Evolutionary conservation across 495 filamentous ascomycete species (phyloP).

Genomic region (Penicillium tannophilum): DNA sequence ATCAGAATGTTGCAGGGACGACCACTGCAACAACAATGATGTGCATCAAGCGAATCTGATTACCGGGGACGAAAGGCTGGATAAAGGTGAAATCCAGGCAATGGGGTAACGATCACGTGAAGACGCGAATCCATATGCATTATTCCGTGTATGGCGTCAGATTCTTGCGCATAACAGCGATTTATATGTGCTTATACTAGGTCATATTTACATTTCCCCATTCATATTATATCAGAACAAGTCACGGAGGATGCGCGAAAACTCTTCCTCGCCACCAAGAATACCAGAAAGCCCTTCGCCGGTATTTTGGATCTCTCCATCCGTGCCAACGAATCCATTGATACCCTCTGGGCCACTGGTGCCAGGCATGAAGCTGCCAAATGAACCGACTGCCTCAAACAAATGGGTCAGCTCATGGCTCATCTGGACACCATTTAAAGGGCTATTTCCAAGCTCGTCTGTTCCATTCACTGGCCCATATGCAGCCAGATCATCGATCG

Average conservation of each 20-base stretch:
- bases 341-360: conserved; percentile 40
- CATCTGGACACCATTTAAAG: conserved; percentile 63
- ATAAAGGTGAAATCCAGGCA: not conserved
- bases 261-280: conserved; percentile 64
- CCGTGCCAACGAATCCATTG: conserved; percentile 43
- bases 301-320: conserved; percentile 49
- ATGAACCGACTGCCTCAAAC: conserved; percentile 70
- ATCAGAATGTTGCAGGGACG: not conserved
- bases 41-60: not conserved
- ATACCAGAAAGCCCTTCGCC: conserved; percentile 50
- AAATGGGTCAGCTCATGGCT: conserved; percentile 65
- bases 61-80: not conserved
- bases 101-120: not conserved
- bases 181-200: too few relatives aligned
- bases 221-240: conserved; percentile 53
- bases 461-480: conserved; percentile 50
- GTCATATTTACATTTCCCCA: too few relatives aligned
- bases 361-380: conserved; percentile 46
- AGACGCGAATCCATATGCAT: too few relatives aligned
- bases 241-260: conserved; percentile 63
- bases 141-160: too few relatives aligned
- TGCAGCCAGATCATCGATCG: conserved; percentile 59
- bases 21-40: not conserved
- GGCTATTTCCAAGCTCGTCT: conserved; percentile 59
- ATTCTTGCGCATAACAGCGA: too few relatives aligned